Base-by-base conservation (phyloP, 2,329 filamentous ascomycete genomes). In the Beauveria bassiana region DNA sequence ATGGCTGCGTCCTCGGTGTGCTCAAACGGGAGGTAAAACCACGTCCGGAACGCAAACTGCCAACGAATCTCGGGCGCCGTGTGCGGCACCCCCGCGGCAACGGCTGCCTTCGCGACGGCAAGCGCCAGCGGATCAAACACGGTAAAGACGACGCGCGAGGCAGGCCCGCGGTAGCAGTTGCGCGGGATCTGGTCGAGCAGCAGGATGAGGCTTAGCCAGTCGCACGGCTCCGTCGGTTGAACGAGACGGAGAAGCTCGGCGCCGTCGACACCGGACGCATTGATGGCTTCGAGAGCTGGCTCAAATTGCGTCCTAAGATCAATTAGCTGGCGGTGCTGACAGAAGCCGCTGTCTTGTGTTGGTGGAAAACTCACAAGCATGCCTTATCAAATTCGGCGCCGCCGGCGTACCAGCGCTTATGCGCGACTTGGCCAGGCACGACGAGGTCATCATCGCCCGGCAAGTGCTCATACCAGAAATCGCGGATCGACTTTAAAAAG, bases 121-220 rank as follows among this genome's bases (percentile, higher is more conserved):
- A 72, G 71, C 0, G 80, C 76, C 2, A 88, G 71, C 7, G 77
- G 78, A 65, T 88, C 85, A 65, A 85, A 87, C 65, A 81, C 76
- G 1, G 62, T 72, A 67, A 86, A 87, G 12, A 81, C 71, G 2
- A 80, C 49, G 2, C 57, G 64, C 0, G 75, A 70, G 26, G 82
- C 71, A 0, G 74, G 72, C 0, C 75, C 78, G 16, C 86, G 83
- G 71, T 81, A 85, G 64, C 83, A 77, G 68, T 88, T 87, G 2
- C 86, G 80, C 0, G 85, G 77, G 47, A 88, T 76, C 67, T 88
- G 86, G 64, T 88, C 86, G 2, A 88, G 77, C 2, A 88, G 75
- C 2, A 88, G 66, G 5, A 85, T 66, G 0, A 87, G 69, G 50
- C 77, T 76, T 2, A 88, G 72, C 71, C 73, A 77, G 64, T 76